Conservation (phyloP, 805 yeast genomes). For the Yarrowia sp. region DNA sequence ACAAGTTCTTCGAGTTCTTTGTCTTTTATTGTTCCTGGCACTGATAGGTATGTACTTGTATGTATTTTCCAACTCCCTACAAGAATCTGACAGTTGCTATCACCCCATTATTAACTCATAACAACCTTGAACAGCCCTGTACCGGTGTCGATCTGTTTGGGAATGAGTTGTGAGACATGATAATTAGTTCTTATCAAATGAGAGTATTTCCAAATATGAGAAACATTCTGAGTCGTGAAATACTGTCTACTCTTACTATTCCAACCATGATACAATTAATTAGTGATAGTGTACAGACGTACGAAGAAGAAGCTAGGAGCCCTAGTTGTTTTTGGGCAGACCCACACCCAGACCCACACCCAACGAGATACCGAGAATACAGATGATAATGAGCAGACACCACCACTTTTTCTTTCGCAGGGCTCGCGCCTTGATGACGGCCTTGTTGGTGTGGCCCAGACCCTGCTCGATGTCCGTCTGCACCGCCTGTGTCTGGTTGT, state of each 20-base stretch:
- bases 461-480: conserved; percentile 93
- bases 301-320: background rate
- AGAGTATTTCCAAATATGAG: too few relatives aligned
- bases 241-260: too few relatives aligned
- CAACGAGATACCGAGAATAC: conserved; percentile 52
- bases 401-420: conserved; percentile 92
- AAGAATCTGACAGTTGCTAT: too few relatives aligned
- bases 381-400: conserved; percentile 57
- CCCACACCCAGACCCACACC: conserved; percentile 29
- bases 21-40: too few relatives aligned
- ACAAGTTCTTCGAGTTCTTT: too few relatives aligned
- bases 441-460: conserved; percentile 90
- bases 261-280: conserved; percentile 5
- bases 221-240: too few relatives aligned
- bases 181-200: too few relatives aligned
- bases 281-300: conserved; percentile 27
- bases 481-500: conserved; percentile 79
- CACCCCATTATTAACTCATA: background rate
- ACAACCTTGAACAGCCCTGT: background rate
- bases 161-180: too few relatives aligned
- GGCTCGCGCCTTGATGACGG: conserved; percentile 83
- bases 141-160: conserved; percentile 6
- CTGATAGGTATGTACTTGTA: too few relatives aligned
- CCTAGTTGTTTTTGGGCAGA: background rate
- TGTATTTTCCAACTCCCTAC: too few relatives aligned